phyloP scores from a whole-genome alignment of 495 filamentous ascomycete genomes.

The Penicillium dipodomyicola region DNA sequence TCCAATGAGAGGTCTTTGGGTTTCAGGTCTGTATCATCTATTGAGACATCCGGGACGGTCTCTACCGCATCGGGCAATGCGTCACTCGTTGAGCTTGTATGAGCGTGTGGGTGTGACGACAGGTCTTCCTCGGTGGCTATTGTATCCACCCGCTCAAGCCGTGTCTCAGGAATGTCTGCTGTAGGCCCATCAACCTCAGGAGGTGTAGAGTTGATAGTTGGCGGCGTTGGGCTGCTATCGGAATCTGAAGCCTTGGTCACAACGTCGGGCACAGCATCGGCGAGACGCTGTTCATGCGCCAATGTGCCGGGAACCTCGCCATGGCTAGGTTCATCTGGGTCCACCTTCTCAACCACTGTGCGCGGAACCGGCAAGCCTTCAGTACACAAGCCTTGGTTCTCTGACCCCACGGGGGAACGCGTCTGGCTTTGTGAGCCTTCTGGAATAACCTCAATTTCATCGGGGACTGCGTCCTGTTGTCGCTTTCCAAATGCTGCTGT shows the following conservation, averaged over 20 bases:
- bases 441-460: constrained; percentile 61
- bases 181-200: constrained; percentile 18
- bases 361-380: constrained; percentile 67
- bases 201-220: constrained; percentile 19
- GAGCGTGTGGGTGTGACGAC: constrained; percentile 38
- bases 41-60: constrained; percentile 43
- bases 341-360: constrained; percentile 80
- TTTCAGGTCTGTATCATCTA: constrained; percentile 33
- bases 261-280: constrained; percentile 81
- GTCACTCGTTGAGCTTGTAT: constrained; percentile 45
- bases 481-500: constrained; percentile 58
- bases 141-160: constrained; percentile 44
- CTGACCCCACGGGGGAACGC: constrained; percentile 38
- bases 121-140: constrained; percentile 34
- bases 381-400: constrained; percentile 43
- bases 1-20: constrained; percentile 22
- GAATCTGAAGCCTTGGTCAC: constrained; percentile 42
- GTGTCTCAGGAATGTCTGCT: constrained; percentile 45
- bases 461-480: constrained; percentile 60
- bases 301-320: constrained; percentile 85
- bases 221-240: constrained; percentile 20
- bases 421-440: constrained; percentile 53
- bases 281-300: constrained; percentile 69
- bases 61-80: constrained; percentile 49
- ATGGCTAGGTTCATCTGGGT: constrained; percentile 62